phyloP scores from a whole-genome alignment of 2,329 filamentous ascomycete genomes.

The Talaromyces atroroseus region DNA sequence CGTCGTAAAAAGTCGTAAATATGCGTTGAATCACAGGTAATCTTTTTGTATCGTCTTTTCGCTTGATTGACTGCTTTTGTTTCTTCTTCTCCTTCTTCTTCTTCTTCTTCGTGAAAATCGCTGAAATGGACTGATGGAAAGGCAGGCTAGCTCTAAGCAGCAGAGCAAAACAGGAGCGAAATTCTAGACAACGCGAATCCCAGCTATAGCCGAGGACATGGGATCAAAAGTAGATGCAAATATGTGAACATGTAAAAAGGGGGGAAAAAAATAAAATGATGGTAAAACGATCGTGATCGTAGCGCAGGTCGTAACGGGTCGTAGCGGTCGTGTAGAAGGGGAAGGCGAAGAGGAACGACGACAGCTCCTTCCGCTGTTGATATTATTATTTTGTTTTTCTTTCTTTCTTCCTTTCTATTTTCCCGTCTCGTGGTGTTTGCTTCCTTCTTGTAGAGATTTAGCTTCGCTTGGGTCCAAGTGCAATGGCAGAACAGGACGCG shows the following conservation, averaged over 20 bases:
- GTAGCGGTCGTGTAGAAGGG: constrained; percentile 24
- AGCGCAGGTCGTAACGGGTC: constrained; percentile 24
- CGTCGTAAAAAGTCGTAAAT: constrained; percentile 7
- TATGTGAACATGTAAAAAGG: constrained; percentile 1
- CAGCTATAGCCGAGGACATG: constrained; percentile 1
- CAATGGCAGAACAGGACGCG: constrained; percentile 17
- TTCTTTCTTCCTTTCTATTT: background rate
- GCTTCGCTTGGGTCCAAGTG: no score
- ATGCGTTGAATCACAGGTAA: background rate
- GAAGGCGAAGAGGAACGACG: background rate
- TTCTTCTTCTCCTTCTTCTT: background rate
- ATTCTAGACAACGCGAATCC: constrained; percentile 7
- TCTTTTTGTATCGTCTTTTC: no score
- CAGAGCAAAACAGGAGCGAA: background rate
- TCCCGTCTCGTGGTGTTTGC: constrained; percentile 10
- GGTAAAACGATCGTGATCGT: constrained; percentile 15
- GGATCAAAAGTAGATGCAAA: background rate
- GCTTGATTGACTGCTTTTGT: background rate
- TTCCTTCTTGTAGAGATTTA: background rate
- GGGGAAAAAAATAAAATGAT: constrained; percentile 10
- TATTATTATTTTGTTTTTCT: background rate
- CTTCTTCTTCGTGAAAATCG: constrained; percentile 3
- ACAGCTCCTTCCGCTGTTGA: constrained; percentile 1
- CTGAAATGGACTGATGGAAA: constrained; percentile 1
- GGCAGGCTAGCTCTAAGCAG: background rate